phyloP scores from a whole-genome alignment of 768 basidiomycete species.

The Russula sp. region DNA sequence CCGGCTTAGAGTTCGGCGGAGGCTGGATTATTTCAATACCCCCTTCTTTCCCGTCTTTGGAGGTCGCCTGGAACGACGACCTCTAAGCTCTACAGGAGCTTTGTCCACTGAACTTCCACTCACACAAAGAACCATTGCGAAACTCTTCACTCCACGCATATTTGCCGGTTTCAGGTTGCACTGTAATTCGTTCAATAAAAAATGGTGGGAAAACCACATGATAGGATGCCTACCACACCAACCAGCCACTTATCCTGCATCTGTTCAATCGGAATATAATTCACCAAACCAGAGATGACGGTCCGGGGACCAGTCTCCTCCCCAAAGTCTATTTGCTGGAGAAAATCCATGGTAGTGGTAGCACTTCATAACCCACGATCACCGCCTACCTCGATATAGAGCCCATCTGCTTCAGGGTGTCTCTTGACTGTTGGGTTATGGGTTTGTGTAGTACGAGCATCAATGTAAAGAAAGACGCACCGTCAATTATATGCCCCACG shows the following conservation, averaged over 20 bases:
- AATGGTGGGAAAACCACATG: not conserved
- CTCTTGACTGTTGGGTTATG: constrained; percentile 56
- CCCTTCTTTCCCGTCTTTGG: constrained; percentile 82
- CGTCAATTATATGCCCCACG: constrained; percentile 87
- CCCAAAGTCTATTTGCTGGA: constrained; percentile 90
- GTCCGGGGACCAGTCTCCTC: constrained; percentile 93
- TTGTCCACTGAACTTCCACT: constrained; percentile 25
- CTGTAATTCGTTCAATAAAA: constrained; percentile 32
- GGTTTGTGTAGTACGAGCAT: not conserved
- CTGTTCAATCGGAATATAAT: constrained; percentile 93
- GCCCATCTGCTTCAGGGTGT: constrained; percentile 94
- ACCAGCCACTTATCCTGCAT: constrained; percentile 82
- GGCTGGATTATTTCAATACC: constrained; percentile 92
- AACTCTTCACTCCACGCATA: constrained; percentile 98
- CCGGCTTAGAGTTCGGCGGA: constrained; percentile 78
- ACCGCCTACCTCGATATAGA: constrained; percentile 84
- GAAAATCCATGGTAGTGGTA: not conserved
- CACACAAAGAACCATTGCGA: constrained; percentile 95
- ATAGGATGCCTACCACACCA: constrained; percentile 55
- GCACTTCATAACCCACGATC: not conserved
- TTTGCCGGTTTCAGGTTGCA: constrained; percentile 93
- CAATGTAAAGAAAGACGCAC: constrained; percentile 41
- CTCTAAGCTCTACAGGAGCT: not conserved
- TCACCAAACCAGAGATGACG: constrained; percentile 93
- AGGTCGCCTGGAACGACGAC: constrained; percentile 57